phyloP scores from a whole-genome alignment of 2,329 filamentous ascomycete genomes.

The Trichophaea hybrida region DNA sequence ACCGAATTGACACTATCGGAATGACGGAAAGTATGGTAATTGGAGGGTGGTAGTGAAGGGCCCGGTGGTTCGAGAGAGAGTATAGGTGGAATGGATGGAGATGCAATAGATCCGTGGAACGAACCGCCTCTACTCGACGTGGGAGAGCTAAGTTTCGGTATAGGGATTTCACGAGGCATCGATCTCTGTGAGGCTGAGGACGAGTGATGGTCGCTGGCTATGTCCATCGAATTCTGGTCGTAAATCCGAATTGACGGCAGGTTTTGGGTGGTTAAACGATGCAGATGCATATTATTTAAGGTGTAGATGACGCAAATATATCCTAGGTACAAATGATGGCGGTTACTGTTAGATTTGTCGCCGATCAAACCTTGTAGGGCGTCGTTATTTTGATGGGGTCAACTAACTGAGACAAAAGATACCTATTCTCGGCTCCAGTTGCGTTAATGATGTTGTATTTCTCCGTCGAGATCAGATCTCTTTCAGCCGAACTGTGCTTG shows the following conservation, averaged over 20 bases:
- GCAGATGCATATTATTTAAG: slow-evolving; percentile 18
- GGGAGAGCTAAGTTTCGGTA: slow-evolving; percentile 19
- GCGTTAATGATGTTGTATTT: background rate
- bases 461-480: background rate
- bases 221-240: slow-evolving; percentile 19
- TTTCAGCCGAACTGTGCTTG: background rate
- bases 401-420: slow-evolving; percentile 5
- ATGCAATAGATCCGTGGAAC: slow-evolving; percentile 14
- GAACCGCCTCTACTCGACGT: slow-evolving; percentile 18
- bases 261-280: slow-evolving; percentile 18
- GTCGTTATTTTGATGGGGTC: background rate
- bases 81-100: slow-evolving; percentile 18
- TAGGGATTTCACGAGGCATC: slow-evolving; percentile 22
- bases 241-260: slow-evolving; percentile 22
- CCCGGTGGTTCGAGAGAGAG: slow-evolving; percentile 17
- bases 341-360: background rate
- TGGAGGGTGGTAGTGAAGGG: slow-evolving; percentile 8
- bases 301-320: background rate
- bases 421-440: background rate
- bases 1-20: slow-evolving; percentile 11
- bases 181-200: slow-evolving; percentile 19
- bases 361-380: background rate
- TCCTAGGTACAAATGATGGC: background rate
- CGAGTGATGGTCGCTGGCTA: slow-evolving; percentile 14
- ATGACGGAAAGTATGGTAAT: slow-evolving; percentile 9